phyloP scores from a whole-genome alignment of 768 basidiomycete species.

The Leccinum sublutescens region DNA sequence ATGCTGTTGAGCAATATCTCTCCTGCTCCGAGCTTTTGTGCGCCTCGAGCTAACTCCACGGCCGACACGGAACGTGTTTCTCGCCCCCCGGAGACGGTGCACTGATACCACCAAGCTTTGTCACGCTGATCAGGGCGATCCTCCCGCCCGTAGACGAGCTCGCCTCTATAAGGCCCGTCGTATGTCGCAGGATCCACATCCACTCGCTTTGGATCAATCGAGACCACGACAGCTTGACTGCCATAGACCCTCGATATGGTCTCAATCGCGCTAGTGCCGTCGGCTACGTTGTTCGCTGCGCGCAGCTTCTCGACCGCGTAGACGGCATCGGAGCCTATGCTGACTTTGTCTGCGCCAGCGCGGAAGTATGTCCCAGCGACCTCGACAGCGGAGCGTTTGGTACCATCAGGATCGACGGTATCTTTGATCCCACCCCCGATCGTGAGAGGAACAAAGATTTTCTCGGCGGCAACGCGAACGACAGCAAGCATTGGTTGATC shows the following conservation, averaged over 20 bases:
- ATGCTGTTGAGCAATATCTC: slow-evolving; percentile 96
- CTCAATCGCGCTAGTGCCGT: slow-evolving; percentile 87
- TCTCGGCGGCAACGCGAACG: slow-evolving; percentile 84
- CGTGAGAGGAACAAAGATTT: slow-evolving; percentile 95
- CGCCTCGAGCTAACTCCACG: slow-evolving; percentile 87
- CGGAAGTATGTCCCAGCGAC: slow-evolving; percentile 97
- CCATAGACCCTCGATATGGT: slow-evolving; percentile 89
- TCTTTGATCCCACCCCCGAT: slow-evolving; percentile 99
- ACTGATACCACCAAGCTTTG: slow-evolving; percentile 98
- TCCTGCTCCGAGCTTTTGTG: slow-evolving; percentile 89
- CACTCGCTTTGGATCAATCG: slow-evolving; percentile 87
- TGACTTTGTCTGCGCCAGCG: slow-evolving; percentile 97
- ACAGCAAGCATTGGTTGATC: slow-evolving; percentile 99
- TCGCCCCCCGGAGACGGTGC: slow-evolving; percentile 93
- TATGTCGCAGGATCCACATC: slow-evolving; percentile 70
- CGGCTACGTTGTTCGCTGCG: slow-evolving; percentile 44
- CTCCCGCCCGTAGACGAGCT: slow-evolving; percentile 50
- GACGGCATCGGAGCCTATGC: slow-evolving; percentile 95
- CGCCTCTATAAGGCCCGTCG: slow-evolving; percentile 63
- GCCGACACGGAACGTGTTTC: slow-evolving; percentile 81
- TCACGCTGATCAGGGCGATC: slow-evolving; percentile 55
- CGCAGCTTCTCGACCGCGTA: slow-evolving; percentile 85
- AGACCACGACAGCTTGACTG: slow-evolving; percentile 96
- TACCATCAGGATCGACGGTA: slow-evolving; percentile 93
- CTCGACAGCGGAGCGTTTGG: slow-evolving; percentile 80